Evolutionary conservation across 2,329 filamentous ascomycete species (phyloP).

Genomic region (Acrocalymma vagum): DNA sequence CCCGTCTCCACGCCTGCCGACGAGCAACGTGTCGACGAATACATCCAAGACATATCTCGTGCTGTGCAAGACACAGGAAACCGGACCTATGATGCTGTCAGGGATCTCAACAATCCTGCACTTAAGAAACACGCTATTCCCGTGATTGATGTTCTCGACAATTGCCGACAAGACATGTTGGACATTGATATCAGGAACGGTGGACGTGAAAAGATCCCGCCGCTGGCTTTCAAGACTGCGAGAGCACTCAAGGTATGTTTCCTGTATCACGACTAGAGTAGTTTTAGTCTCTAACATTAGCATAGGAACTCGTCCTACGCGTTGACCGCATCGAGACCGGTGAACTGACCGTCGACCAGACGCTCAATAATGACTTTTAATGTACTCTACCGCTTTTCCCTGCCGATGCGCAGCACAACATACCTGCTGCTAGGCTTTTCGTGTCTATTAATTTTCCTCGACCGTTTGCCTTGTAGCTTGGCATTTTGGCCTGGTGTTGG

Average conservation of each 20-base stretch:
- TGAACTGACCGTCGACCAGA: constrained; percentile 45
- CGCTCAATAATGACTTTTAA: constrained; percentile 42
- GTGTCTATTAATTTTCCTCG: no score
- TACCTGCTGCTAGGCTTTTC: constrained; percentile 1
- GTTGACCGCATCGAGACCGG: constrained; percentile 52
- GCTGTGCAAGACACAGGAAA: constrained; percentile 75
- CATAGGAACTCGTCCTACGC: constrained; percentile 50
- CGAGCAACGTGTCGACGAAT: constrained; percentile 64
- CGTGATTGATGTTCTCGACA: constrained; percentile 65
- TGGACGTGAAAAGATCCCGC: constrained; percentile 72
- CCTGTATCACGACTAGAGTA: not conserved
- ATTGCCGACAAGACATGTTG: constrained; percentile 71
- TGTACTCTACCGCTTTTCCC: not conserved
- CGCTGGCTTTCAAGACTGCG: constrained; percentile 87
- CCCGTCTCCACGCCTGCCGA: constrained; percentile 38
- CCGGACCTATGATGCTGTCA: constrained; percentile 65
- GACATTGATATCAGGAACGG: constrained; percentile 69
- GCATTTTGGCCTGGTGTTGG: constrained; percentile 2
- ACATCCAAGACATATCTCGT: constrained; percentile 74
- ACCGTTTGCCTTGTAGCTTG: constrained; percentile 4
- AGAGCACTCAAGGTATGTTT: constrained; percentile 74
- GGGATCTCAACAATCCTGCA: constrained; percentile 58
- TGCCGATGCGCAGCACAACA: not conserved
- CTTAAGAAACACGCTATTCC: constrained; percentile 60
- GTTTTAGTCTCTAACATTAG: no score